A percentile compares a stretch with the other conserved stretches of the same genome.
Conservation (phyloP, 2,329 filamentous ascomycete species). For the Fusarium tanahbumbuense region DNA sequence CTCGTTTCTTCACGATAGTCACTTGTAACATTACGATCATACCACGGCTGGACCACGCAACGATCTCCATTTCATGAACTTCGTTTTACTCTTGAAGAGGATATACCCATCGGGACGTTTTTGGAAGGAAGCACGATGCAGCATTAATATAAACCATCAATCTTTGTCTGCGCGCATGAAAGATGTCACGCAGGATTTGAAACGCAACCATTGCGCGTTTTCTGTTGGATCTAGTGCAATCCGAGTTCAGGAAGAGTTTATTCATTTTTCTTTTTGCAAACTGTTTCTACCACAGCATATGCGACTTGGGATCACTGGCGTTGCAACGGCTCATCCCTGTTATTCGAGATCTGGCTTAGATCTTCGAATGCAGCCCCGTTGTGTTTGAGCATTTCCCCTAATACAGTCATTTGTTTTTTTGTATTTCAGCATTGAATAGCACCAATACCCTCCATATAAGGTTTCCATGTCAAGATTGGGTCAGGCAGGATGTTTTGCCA, state of each 20-base stretch:
- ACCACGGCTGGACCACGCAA: conserved; percentile 40
- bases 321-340: conserved; percentile 6
- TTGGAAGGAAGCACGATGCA: conserved; percentile 42
- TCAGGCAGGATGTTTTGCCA: conserved; percentile 1
- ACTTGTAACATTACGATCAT: conserved; percentile 44
- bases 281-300: conserved; percentile 10
- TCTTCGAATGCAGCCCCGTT: not conserved
- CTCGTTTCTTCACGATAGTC: conserved; percentile 29
- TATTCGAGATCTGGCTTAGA: not conserved
- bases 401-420: conserved; percentile 4
- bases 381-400: not conserved
- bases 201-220: conserved; percentile 29
- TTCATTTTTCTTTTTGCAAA: conserved; percentile 14
- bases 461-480: conserved; percentile 14
- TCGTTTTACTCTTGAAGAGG: conserved; percentile 43
- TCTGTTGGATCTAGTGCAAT: not conserved
- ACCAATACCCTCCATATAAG: conserved; percentile 25
- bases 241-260: conserved; percentile 1
- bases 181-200: conserved; percentile 20
- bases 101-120: conserved; percentile 49
- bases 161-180: conserved; percentile 28
- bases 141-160: conserved; percentile 9
- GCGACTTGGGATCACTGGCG: conserved; percentile 4
- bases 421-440: conserved; percentile 13
- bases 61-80: conserved; percentile 36